Evolutionary conservation across 1,284 basidiomycete genomes (phyloP), one percentile per base, ranked within the genome.

Genomic region (Porogramme epimiltina): DNA sequence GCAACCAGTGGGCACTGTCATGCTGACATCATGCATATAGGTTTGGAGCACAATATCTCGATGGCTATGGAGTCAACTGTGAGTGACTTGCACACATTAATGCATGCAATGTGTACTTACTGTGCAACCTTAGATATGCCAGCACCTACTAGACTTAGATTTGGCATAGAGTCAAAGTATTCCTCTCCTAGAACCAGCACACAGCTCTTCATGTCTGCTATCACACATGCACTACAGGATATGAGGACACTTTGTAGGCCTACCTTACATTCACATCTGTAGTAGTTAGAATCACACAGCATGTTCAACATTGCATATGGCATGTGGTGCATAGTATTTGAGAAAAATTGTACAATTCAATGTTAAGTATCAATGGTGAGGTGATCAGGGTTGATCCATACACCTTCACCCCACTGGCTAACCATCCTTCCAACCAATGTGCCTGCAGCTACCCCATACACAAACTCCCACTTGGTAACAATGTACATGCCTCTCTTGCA

Each of bases 41-140:
- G 6, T 95, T 95, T 69, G 92, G 93, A 9, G 73, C 92, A 2
- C 71, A 76, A 5, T 93, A 87, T 72, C 76, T 81, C 28, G 88
- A 95, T 73, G 93, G 94, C 5, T 96, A 95, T 75, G 93, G 94
- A 2, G 89, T 95, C 62, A 96, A 93, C 66, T 96, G 92, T 94
- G 67, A 65, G 89, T 76, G n/a, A 51, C 33, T 24, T 62, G 43
- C 47, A 49, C 47, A 36, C 10, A 10, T 37, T 16, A n/a, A 16
- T 40, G 2, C 40, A n/a, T 42, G 10, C 31, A 13, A 16, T 16
- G 23, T 44, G 4, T 33, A 25, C 11, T n/a, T 36, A 46, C 51
- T 34, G 36, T 49, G 10, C 16, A 9, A 31, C 28, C 16, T 41
- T 11, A 95, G 93, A 98, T 70, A 80, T 98, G 56, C 84, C 91